These are phyloP conservation scores for Fusarium compactum DNA, from an alignment of 2,329 filamentous ascomycete genomes.

Conservation along the genomic window DNA sequence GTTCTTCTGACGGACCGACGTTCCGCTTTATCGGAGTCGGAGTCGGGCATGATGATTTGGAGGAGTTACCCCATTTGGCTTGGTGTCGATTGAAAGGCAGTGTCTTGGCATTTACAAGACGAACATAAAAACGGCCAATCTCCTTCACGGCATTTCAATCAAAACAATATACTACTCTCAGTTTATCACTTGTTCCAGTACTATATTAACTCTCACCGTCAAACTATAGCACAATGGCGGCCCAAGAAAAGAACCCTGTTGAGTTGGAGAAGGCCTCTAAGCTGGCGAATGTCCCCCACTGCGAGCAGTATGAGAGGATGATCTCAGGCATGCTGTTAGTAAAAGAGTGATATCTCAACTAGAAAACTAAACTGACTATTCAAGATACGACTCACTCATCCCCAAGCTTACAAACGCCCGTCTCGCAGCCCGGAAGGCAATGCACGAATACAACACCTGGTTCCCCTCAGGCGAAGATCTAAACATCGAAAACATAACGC, in stretches of 20 bases:
- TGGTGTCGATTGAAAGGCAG: not conserved
- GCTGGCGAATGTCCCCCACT: conserved; percentile 65
- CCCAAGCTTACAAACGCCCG: conserved; percentile 60
- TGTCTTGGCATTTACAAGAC: not conserved
- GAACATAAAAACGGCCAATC: conserved; percentile 1
- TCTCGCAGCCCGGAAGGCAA: conserved; percentile 62
- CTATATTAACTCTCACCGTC: accelerated
- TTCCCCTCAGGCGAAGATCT: conserved; percentile 54
- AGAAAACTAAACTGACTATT: accelerated
- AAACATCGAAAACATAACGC: not conserved
- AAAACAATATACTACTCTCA: accelerated
- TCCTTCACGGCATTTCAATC: accelerated
- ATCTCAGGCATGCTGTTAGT: conserved; percentile 70
- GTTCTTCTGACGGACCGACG: conserved; percentile 27
- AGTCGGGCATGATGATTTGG: not conserved
- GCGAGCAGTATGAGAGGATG: conserved; percentile 74
- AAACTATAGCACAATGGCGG: conserved; percentile 7
- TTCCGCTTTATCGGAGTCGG: conserved; percentile 9
- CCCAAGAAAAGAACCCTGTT: conserved; percentile 12
- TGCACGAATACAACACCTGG: conserved; percentile 65
- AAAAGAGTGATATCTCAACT: accelerated
- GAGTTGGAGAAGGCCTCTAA: conserved; percentile 35
- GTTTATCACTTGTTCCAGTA: accelerated
- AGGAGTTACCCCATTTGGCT: conserved; percentile 5
- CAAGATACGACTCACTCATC: conserved; percentile 60